These are phyloP conservation scores for Klebsormidium nitens DNA, from an alignment of 139 green algal species.

Conservation along the genomic window DNA sequence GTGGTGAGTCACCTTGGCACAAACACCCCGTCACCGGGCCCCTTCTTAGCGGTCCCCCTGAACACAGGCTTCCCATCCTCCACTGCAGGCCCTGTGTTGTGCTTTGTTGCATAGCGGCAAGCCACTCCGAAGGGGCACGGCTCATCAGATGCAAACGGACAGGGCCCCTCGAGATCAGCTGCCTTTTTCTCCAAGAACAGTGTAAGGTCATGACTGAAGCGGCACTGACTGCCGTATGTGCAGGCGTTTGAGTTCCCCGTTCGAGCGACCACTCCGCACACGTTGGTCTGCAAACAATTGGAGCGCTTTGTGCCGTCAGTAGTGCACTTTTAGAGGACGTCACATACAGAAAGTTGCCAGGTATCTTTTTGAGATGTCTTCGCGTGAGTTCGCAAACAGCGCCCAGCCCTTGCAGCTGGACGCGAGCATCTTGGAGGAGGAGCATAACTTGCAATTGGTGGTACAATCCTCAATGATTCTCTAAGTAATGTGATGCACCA, in stretches of 20 bases:
- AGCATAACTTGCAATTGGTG: too few species aligned
- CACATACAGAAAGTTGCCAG: too few species aligned
- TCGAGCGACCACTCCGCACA: conserved; percentile 14
- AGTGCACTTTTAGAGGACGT: too few species aligned
- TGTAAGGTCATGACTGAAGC: conserved; percentile 29
- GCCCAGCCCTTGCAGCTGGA: too few species aligned
- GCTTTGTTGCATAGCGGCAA: conserved; percentile 31
- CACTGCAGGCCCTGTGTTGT: not conserved
- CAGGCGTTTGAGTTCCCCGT: conserved; percentile 9
- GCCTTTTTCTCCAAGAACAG: conserved; percentile 20
- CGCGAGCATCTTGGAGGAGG: too few species aligned
- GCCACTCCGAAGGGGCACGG: conserved; percentile 34
- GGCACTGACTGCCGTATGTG: conserved; percentile 18
- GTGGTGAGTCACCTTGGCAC: not conserved
- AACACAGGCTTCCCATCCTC: not conserved
- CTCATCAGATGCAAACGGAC: conserved; percentile 12
- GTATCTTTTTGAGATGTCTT: too few species aligned
- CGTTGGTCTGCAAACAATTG: too few species aligned
- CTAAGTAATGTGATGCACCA: too few species aligned
- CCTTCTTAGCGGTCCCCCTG: not conserved
- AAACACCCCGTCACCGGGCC: not conserved
- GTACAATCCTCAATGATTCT: too few species aligned
- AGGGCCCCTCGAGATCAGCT: conserved; percentile 15
- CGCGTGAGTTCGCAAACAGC: too few species aligned
- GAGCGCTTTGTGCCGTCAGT: too few species aligned